Evolutionary conservation across 1,139 yeast species (phyloP).

Genomic region (Saccharomyces hybrid): DNA sequence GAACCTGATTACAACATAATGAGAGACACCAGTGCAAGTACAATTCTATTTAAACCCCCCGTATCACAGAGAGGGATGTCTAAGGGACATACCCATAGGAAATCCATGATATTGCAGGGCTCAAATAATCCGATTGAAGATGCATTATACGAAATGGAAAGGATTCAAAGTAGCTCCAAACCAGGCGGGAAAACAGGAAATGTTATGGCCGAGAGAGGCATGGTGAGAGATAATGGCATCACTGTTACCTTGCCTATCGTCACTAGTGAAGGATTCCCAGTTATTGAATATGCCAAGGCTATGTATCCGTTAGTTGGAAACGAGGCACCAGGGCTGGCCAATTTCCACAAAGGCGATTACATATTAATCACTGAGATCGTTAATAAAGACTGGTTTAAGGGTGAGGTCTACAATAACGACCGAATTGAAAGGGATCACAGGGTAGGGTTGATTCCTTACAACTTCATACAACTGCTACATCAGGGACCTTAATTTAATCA

Average conservation of each 20-base stretch:
- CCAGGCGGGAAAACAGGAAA: constrained; percentile 1
- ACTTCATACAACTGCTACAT: constrained; percentile 23
- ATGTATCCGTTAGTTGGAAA: constrained; percentile 25
- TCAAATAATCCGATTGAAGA: constrained; percentile 23
- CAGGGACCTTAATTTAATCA: neutral
- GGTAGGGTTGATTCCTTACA: constrained; percentile 27
- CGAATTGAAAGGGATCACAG: constrained; percentile 17
- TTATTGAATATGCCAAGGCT: constrained; percentile 28
- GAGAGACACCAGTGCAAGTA: neutral
- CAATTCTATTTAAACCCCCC: neutral
- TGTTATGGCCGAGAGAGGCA: constrained; percentile 11
- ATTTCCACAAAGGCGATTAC: constrained; percentile 28
- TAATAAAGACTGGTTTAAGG: constrained; percentile 29
- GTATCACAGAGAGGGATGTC: neutral
- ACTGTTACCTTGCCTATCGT: constrained; percentile 24
- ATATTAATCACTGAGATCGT: constrained; percentile 26
- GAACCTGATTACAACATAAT: neutral
- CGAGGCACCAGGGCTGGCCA: constrained; percentile 24
- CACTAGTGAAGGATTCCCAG: constrained; percentile 21
- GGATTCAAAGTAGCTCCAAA: constrained; percentile 15
- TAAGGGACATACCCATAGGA: constrained; percentile 15
- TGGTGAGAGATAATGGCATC: constrained; percentile 25
- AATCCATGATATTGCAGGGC: constrained; percentile 19
- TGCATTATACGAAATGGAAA: constrained; percentile 25
- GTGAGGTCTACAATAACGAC: constrained; percentile 28